Conservation (phyloP, 1,284 basidiomycete genomes). For the Hymenochaete sp. region DNA sequence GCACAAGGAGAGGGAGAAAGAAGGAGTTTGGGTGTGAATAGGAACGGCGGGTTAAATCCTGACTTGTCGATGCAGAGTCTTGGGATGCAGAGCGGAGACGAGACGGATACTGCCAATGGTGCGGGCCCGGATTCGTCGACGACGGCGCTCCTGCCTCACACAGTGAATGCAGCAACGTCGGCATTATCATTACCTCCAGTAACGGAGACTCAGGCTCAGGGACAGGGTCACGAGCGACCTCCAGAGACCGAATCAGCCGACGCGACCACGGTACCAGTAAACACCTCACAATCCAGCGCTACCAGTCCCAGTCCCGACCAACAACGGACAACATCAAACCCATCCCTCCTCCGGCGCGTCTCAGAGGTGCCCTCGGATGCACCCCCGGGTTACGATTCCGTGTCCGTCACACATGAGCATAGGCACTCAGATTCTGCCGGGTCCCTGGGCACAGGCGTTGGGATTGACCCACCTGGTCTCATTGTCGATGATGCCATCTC, state of each 20-base stretch:
- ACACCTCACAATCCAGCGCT: too few relatives aligned
- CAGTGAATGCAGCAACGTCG: not conserved
- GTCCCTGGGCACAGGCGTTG: too few relatives aligned
- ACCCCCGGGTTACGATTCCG: constrained; percentile 13
- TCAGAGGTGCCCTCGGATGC: constrained; percentile 12
- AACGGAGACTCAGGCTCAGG: too few relatives aligned
- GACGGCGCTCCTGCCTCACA: constrained; percentile 1
- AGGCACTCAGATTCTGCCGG: not conserved
- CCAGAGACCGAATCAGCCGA: too few relatives aligned
- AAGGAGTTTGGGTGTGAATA: too few relatives aligned
- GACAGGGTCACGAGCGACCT: too few relatives aligned
- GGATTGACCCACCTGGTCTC: constrained; percentile 1
- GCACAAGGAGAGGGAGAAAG: too few relatives aligned
- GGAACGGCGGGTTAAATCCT: not conserved
- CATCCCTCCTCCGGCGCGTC: not conserved
- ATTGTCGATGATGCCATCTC: not conserved
- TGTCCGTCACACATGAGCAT: not conserved
- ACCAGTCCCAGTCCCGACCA: too few relatives aligned
- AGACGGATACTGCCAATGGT: not conserved
- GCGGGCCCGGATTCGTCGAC: constrained; percentile 6
- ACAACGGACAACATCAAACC: too few relatives aligned
- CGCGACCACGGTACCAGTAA: too few relatives aligned
- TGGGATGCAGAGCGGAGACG: not conserved
- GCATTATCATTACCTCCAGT: constrained; percentile 1
- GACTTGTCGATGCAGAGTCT: constrained; percentile 5